Evolutionary conservation across 768 basidiomycete genomes (phyloP), one percentile per base, ranked within the genome.

Genomic region (Mycena amicta): DNA sequence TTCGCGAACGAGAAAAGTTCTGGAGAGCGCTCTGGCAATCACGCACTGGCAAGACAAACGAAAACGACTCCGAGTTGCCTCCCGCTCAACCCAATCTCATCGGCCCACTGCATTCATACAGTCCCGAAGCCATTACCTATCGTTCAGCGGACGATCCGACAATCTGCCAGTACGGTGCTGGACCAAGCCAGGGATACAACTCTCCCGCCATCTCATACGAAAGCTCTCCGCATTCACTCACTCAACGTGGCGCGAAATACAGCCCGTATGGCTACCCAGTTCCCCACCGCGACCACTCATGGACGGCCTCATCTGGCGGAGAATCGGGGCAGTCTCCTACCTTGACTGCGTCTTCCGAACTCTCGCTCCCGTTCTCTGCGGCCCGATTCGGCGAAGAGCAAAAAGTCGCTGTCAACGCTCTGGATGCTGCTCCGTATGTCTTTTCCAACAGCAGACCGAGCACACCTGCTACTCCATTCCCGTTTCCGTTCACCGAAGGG

Each of bases 11-110:
- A 43, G 91, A 92, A 74, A 87, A 83, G 66, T 80, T 85, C 63
- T 89, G 88, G 88, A 79, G 81, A 67, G 78, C 83, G 15, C 75
- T 88, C n/a, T 89, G 82, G 80, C 83, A 87, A 61, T 75, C 84
- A 37, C 82, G 81, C 70, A n/a, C n/a, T n/a, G n/a, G n/a, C n/a
- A 89, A 87, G 74, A 71, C 79, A 40, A 80, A 79, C 60, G 83
- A 83, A 23, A 67, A 75, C 22, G 84, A 85, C 53, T n/a, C n/a
- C n/a, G 84, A 86, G 66, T 71, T 81, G 28, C 77, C 80, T 0
- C 74, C 81, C 8, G 70, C 85, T 55, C 72, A 56, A 20, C 73
- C 20, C 70, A 79, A 47, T 53, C 76, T 18, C 68, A 78, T 71
- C 50, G 70, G 71, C 37, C 78, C 78, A 50, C 62, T 77, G 53